These are phyloP conservation scores for Candida sanyaensis DNA, from an alignment of 1,139 yeast species.

Conservation along the genomic window DNA sequence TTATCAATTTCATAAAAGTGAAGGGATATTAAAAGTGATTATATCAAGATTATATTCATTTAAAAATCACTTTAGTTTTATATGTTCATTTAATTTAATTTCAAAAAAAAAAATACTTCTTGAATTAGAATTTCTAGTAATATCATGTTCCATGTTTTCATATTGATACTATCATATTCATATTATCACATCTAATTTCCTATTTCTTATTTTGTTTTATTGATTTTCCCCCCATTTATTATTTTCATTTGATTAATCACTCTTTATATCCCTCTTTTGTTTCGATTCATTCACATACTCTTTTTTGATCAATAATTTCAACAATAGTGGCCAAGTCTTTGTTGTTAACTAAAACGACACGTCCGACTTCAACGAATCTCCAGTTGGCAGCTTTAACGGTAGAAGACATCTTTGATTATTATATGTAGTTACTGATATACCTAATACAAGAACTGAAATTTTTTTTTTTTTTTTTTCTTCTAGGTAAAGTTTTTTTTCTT, in stretches of 20 bases:
- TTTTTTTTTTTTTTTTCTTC: constrained; percentile 5
- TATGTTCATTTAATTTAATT: too few species aligned
- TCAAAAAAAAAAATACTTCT: too few species aligned
- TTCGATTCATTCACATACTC: constrained; percentile 63
- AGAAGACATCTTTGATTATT: constrained; percentile 39
- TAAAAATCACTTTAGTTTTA: too few species aligned
- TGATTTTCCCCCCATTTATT: background rate
- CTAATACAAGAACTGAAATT: background rate
- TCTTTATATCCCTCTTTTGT: background rate
- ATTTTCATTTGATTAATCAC: background rate
- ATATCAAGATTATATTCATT: too few species aligned
- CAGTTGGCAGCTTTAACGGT: constrained; percentile 96
- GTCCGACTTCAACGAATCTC: constrained; percentile 99
- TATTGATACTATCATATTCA: background rate
- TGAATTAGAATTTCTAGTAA: too few species aligned
- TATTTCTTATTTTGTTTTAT: background rate
- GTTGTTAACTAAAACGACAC: constrained; percentile 91
- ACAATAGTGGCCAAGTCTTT: constrained; percentile 89
- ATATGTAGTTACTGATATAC: constrained; percentile 8
- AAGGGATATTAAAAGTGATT: background rate
- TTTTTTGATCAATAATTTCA: constrained; percentile 98
- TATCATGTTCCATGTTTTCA: too few species aligned
- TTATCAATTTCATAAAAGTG: background rate
- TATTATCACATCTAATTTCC: background rate
- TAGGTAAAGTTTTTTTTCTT: background rate